Base-by-base conservation (phyloP, 2,329 filamentous ascomycete genomes). In the Botrytis squamosa region DNA sequence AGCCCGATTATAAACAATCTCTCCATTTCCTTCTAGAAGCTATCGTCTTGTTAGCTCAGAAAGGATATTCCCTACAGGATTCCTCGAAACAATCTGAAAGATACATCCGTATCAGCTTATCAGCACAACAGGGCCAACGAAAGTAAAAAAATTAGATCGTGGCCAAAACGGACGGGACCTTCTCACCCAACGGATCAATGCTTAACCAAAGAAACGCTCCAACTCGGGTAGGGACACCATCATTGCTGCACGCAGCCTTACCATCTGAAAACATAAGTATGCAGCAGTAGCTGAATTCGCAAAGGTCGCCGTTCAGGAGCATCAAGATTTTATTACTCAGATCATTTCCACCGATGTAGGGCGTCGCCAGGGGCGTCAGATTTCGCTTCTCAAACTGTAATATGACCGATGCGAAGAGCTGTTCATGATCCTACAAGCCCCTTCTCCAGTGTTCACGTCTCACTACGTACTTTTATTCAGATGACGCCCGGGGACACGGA, bases 241-340 rank as follows among this genome's bases (percentile, higher is more conserved):
- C 60, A 49, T 46, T 71, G 44, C 70, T 71, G 70, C 70, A 71
- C 44, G 36, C 42, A 57, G 59, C 70, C 70, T 71, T 44, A 36
- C 38, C 44, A 66, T 55, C 36, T 40, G 60, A 71, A 55, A 22
- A 59, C 25, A 52, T 52, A 14, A 42, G 38, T 46, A 7, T 65
- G 22, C 29, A 55, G 52, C n/a, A 55, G 60, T 20, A 71, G 60
- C 69, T 65, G 69, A 66, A 68, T 55, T 40, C 3, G 16, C 65
- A 60, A 60, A 44, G 29, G 52, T 70, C 38, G 67, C 52, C 52
- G 52, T 55, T 52, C 62, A 25, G 59, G 25, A 52, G 69, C 38
- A 52, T 64, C 69, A 33, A 40, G 22, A 8, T 55, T 52, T 68
- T 22, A 55, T 29, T 20, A 7, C 36, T 40, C 33, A 68, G 36